Evolutionary conservation across 2,329 filamentous ascomycete genomes (phyloP).

Genomic region (Pyricularia sp.): DNA sequence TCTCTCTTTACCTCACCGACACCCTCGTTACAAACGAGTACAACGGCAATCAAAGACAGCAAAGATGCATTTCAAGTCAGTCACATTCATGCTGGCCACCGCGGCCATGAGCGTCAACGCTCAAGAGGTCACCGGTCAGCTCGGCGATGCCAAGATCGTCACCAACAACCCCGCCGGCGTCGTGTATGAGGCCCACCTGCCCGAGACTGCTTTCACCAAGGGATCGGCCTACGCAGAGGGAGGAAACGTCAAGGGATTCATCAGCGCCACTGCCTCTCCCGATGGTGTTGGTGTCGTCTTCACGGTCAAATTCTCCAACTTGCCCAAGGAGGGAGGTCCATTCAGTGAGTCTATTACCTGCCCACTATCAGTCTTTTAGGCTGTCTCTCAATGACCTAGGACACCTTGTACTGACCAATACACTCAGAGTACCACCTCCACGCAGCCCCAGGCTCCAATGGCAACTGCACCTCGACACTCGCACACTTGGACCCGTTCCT

Average conservation of each 20-base stretch:
- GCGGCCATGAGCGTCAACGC: slow-evolving; percentile 4
- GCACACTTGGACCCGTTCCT: slow-evolving; percentile 63
- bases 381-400: background rate
- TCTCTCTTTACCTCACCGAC: background rate
- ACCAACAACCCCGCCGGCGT: slow-evolving; percentile 45
- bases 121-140: slow-evolving; percentile 2
- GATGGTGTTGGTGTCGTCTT: slow-evolving; percentile 22
- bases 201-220: slow-evolving; percentile 41
- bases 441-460: slow-evolving; percentile 40
- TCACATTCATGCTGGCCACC: slow-evolving; percentile 2
- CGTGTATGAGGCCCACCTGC: slow-evolving; percentile 47
- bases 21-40: background rate
- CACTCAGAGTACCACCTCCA: slow-evolving; percentile 64
- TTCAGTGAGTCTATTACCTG: slow-evolving; percentile 33
- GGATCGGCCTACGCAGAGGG: slow-evolving; percentile 27
- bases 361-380: background rate
- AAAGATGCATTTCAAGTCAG: slow-evolving; percentile 5
- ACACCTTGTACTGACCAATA: slow-evolving; percentile 9
- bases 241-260: slow-evolving; percentile 39
- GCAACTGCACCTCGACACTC: slow-evolving; percentile 62
- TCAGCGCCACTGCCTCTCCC: slow-evolving; percentile 17
- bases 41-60: background rate
- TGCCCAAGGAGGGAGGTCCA: slow-evolving; percentile 21
- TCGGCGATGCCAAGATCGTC: slow-evolving; percentile 19
- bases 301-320: slow-evolving; percentile 19